phyloP scores from a whole-genome alignment of 768 basidiomycete species.

The Pleurotus platypus region DNA sequence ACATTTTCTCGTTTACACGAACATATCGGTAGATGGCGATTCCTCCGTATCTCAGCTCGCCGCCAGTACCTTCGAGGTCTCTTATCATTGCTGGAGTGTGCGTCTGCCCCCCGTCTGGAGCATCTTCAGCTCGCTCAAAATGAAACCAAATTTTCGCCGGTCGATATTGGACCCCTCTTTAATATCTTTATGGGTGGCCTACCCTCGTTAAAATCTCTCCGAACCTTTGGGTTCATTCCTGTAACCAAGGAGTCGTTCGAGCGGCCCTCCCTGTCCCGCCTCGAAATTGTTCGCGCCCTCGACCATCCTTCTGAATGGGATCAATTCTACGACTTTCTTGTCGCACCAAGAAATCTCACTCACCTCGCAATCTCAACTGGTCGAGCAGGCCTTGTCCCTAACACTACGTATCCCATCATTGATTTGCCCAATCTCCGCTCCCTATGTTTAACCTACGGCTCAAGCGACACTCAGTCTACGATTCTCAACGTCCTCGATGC shows the following conservation, averaged over 20 bases:
- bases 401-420: neutral
- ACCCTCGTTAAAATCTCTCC: conserved; percentile 4
- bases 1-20: neutral
- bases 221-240: conserved; percentile 6
- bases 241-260: neutral
- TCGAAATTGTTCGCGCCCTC: conserved; percentile 1
- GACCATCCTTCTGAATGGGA: conserved; percentile 1
- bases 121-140: neutral
- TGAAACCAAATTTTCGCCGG: neutral
- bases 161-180: neutral
- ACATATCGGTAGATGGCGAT: neutral
- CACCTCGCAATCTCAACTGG: conserved; percentile 1
- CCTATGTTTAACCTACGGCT: neutral
- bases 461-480: neutral
- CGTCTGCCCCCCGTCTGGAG: neutral
- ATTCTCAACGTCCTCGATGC: conserved; percentile 1
- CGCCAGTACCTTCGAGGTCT: neutral
- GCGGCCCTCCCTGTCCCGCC: neutral
- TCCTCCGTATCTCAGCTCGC: conserved; percentile 1
- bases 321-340: conserved; percentile 5
- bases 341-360: neutral
- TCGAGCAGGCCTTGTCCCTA: neutral
- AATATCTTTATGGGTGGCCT: neutral
- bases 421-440: neutral
- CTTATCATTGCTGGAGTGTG: neutral